A percentile compares a stretch with the other conserved stretches of the same genome.
phyloP scores from a whole-genome alignment of 2,329 filamentous ascomycete species.

The Pseudopyricularia javanii region DNA sequence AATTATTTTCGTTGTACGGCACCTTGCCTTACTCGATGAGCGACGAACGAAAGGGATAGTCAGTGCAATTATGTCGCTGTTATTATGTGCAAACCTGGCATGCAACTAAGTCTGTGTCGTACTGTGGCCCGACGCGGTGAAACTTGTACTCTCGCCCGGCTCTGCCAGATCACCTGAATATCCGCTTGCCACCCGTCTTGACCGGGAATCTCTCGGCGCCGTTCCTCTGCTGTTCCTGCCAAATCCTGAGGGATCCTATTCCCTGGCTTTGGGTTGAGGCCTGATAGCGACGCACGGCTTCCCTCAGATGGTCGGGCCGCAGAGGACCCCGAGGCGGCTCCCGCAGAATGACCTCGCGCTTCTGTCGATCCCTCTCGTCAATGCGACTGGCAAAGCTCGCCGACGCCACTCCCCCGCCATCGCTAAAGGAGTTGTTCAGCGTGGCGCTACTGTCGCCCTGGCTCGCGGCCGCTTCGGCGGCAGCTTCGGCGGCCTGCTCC shows the following conservation, averaged over 20 bases:
- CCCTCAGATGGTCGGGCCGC: slow-evolving; percentile 61
- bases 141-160: not conserved
- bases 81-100: not conserved
- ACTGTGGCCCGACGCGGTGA: not conserved
- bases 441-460: slow-evolving; percentile 12
- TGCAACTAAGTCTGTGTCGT: not conserved
- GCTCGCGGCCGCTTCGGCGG: slow-evolving; percentile 4
- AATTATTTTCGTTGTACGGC: too few species aligned
- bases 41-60: not conserved
- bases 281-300: slow-evolving; percentile 60
- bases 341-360: slow-evolving; percentile 18
- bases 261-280: slow-evolving; percentile 49
- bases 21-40: too few species aligned
- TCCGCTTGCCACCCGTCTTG: slow-evolving; percentile 34
- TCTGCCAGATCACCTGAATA: slow-evolving; percentile 32
- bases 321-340: slow-evolving; percentile 41
- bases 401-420: not conserved
- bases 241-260: slow-evolving; percentile 45
- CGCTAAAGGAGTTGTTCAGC: slow-evolving; percentile 3
- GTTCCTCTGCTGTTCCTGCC: slow-evolving; percentile 47
- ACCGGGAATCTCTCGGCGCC: slow-evolving; percentile 48
- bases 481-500: slow-evolving; percentile 7
- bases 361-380: slow-evolving; percentile 12
- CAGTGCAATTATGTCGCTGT: not conserved
- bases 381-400: not conserved